These are phyloP conservation scores for Schwanniomyces yamadae DNA, from an alignment of 805 yeast species.

Conservation along the genomic window DNA sequence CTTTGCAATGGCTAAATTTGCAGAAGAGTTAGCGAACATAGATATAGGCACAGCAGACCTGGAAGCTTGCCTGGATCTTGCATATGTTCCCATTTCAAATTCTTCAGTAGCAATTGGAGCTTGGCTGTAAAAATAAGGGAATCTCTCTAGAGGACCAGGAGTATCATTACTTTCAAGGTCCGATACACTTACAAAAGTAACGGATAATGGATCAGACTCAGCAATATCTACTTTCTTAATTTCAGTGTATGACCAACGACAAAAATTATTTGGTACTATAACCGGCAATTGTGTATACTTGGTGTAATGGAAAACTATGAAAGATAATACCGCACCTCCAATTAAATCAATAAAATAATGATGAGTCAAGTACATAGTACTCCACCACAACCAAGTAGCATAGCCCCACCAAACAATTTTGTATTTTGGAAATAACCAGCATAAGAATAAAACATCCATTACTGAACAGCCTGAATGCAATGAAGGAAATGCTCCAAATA, in stretches of 20 bases:
- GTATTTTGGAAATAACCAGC: conserved; percentile 74
- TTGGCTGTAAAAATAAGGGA: conserved; percentile 5
- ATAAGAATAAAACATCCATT: conserved; percentile 85
- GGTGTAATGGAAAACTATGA: conserved; percentile 65
- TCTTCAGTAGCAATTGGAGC: conserved; percentile 7
- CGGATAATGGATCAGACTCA: conserved; percentile 32
- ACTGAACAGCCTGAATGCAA: conserved; percentile 93
- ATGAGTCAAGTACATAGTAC: conserved; percentile 96
- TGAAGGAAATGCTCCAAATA: conserved; percentile 87
- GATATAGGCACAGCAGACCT: conserved; percentile 14
- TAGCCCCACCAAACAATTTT: conserved; percentile 68
- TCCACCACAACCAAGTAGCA: conserved; percentile 97
- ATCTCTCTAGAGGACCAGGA: conserved; percentile 2
- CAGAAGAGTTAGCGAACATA: background rate
- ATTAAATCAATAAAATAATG: conserved; percentile 92
- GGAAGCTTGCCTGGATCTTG: conserved; percentile 32
- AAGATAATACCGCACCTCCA: conserved; percentile 87
- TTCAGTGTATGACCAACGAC: conserved; percentile 66
- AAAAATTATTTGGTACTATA: conserved; percentile 49
- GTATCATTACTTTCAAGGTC: conserved; percentile 7
- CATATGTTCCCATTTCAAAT: conserved; percentile 22
- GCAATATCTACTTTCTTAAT: conserved; percentile 24
- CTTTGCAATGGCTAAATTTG: conserved; percentile 13
- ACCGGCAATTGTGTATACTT: conserved; percentile 69
- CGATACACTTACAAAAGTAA: conserved; percentile 8